Evolutionary conservation across 768 basidiomycete species (phyloP).

Genomic region (Krasilnikovozyma curviuscula): DNA sequence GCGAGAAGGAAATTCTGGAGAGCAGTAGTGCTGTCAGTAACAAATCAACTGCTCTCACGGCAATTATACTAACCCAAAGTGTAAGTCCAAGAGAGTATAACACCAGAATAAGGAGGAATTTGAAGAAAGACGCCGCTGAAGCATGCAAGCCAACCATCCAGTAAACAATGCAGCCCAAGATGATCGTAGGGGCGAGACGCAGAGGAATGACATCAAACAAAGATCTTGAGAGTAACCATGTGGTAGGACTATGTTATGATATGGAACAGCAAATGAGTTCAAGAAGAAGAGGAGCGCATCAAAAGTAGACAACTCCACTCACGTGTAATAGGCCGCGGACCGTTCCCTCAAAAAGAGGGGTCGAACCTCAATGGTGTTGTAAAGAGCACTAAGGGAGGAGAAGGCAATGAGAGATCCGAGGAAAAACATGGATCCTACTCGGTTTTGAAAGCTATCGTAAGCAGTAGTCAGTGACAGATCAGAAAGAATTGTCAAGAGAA

Average conservation of each 20-base stretch:
- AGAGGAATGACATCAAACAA: constrained; percentile 78
- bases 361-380: constrained; percentile 65
- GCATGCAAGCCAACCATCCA: constrained; percentile 80
- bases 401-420: constrained; percentile 80
- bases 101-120: constrained; percentile 75
- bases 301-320: constrained; percentile 8
- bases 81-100: constrained; percentile 71
- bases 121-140: constrained; percentile 72
- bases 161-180: constrained; percentile 51
- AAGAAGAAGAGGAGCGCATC: background rate
- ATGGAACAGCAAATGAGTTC: background rate
- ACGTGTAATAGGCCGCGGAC: constrained; percentile 71
- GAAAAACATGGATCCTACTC: constrained; percentile 91
- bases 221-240: constrained; percentile 77
- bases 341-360: constrained; percentile 79
- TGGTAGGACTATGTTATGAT: constrained; percentile 53
- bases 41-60: background rate
- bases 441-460: constrained; percentile 29
- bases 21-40: too few relatives aligned
- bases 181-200: constrained; percentile 68
- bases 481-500: too few relatives aligned
- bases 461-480: too few relatives aligned
- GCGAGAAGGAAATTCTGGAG: constrained; percentile 69
- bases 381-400: constrained; percentile 64
- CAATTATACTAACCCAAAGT: constrained; percentile 42